These are phyloP conservation scores for Penicillium robsamsonii DNA, from an alignment of 495 filamentous ascomycete genomes.

Conservation along the genomic window DNA sequence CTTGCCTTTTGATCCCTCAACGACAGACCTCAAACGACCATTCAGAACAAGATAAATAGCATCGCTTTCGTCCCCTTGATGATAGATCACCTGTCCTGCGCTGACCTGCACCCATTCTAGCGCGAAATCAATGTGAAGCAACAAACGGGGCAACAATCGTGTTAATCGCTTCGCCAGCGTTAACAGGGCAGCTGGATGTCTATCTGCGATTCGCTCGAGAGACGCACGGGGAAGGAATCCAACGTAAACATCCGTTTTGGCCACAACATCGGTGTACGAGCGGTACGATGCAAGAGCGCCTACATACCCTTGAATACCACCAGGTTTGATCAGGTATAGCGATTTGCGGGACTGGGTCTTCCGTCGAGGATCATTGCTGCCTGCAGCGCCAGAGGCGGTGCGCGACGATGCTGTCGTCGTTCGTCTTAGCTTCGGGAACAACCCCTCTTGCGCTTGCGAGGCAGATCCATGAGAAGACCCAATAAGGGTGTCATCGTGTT, in stretches of 20 bases:
- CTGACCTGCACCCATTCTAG: slow-evolving; percentile 97
- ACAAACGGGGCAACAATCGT: slow-evolving; percentile 81
- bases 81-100: slow-evolving; percentile 90
- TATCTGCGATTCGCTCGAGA: slow-evolving; percentile 87
- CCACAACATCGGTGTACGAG: slow-evolving; percentile 93
- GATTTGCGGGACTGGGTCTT: slow-evolving; percentile 61
- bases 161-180: slow-evolving; percentile 96
- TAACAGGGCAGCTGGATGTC: slow-evolving; percentile 84
- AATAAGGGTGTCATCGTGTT: slow-evolving; percentile 45
- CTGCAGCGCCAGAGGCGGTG: slow-evolving; percentile 26
- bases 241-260: slow-evolving; percentile 98
- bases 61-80: slow-evolving; percentile 93
- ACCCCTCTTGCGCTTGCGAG: slow-evolving; percentile 39
- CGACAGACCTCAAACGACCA: slow-evolving; percentile 76
- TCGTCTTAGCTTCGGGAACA: slow-evolving; percentile 50
- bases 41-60: slow-evolving; percentile 98
- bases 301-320: slow-evolving; percentile 90
- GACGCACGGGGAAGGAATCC: slow-evolving; percentile 87
- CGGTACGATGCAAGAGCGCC: slow-evolving; percentile 91
- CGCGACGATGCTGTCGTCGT: slow-evolving; percentile 49
- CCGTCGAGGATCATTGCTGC: slow-evolving; percentile 42
- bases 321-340: slow-evolving; percentile 90
- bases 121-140: slow-evolving; percentile 96
- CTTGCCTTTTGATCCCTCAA: slow-evolving; percentile 74
- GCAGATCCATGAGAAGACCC: slow-evolving; percentile 32